phyloP scores from a whole-genome alignment of 805 yeast species.

The Wickerhamiella kurtzmanii region DNA sequence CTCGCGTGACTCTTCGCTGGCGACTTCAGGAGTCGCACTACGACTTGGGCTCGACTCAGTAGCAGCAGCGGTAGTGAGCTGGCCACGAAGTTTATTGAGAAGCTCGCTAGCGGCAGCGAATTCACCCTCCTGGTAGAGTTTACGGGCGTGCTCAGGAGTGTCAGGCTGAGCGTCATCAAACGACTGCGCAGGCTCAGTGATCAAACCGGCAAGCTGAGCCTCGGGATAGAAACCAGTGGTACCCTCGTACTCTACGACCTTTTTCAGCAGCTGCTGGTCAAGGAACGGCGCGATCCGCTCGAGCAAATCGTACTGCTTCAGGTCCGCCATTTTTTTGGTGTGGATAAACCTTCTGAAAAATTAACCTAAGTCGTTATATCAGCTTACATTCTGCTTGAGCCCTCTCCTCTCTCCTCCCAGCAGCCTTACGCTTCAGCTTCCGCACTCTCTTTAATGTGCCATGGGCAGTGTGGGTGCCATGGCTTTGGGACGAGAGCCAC shows the following conservation, averaged over 20 bases:
- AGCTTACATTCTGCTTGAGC: neutral
- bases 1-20: neutral
- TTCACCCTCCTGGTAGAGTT: constrained; percentile 28
- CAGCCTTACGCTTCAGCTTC: too few relatives aligned
- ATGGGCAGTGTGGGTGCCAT: too few relatives aligned
- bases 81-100: constrained; percentile 6
- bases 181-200: constrained; percentile 1
- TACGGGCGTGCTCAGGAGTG: constrained; percentile 28
- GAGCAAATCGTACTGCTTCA: constrained; percentile 37
- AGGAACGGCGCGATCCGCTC: constrained; percentile 41
- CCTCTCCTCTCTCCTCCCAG: neutral
- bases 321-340: neutral
- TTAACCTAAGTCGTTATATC: neutral
- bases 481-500: too few relatives aligned
- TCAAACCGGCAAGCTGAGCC: constrained; percentile 24
- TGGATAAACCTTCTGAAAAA: neutral
- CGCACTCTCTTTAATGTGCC: too few relatives aligned
- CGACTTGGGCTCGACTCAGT: constrained; percentile 25
- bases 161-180: constrained; percentile 15
- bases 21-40: constrained; percentile 31
- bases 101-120: constrained; percentile 26
- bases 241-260: constrained; percentile 37
- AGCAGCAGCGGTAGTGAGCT: constrained; percentile 31
- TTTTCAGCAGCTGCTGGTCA: constrained; percentile 48
- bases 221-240: constrained; percentile 31